Evolutionary conservation across 768 basidiomycete genomes (phyloP), one percentile per base, ranked within the genome.

Genomic region (Tricholoma saponaceum): DNA sequence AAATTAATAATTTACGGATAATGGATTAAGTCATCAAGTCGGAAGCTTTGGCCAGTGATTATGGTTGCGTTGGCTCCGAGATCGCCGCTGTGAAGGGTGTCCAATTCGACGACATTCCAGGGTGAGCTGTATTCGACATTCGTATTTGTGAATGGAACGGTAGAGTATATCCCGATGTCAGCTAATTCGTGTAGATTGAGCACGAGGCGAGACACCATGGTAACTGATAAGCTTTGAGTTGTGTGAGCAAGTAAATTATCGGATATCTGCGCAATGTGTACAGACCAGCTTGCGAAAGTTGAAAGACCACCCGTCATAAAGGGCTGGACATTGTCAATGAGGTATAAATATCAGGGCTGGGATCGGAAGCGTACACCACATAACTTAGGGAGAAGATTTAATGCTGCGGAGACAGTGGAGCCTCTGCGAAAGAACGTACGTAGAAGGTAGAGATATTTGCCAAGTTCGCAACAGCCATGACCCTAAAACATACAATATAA

Each of bases 121-220:
- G 43, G 55, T 10, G 41, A 44, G 4, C 13, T 50, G 56, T 62
- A 66, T 52, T 66, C 64, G n/a, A 66, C 55, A 10, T 61, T 55
- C 5, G 65, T 71, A 32, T 52, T 62, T n/a, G 60, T 67, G 3
- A 55, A 13, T 54, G 57, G 59, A 12, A 54, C 54, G 4, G 66
- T 72, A 30, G 69, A 69, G 57, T 66, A 69, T 8, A 77, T 71
- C 1, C 76, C 75, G 10, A 60, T 54, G 22, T 70, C 63, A 8
- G 75, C 76, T 22, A 67, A 73, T 66, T 74, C 66, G 61, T 83
- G 77, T 5, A 83, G 72, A 64, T 84, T 83, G 39, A 83, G 75
- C 74, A 83, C 80, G 1, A 84, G 74, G 9, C 81, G 80, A 12
- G 80, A 82, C 70, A 83, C 76, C 75, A 83, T 73, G 1, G 74